Evolutionary conservation across 116 monocot species (phyloP), one percentile per base, ranked within the genome.

Genomic region (Papilionanthe hybrid): DNA sequence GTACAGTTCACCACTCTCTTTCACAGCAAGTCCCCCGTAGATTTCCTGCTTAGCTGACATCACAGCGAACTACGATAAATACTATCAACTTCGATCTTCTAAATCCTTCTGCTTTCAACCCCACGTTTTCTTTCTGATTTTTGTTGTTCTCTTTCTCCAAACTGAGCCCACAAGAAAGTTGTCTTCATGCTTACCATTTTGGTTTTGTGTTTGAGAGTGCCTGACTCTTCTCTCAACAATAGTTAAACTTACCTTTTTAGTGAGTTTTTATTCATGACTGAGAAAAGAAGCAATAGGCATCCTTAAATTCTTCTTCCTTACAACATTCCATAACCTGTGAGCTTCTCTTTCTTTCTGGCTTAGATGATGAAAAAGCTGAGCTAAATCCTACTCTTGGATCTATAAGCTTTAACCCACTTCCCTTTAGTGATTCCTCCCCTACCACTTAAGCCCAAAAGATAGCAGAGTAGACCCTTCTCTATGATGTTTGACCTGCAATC

Each of bases 61-160:
- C 65, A 65, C 65, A 7, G 65, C 53, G 7, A 23, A 65, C 65
- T 65, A 65, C 27, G 7, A 65, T 65, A 65, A 65, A 53, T 53
- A 53, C 53, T 53, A 53, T 53, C 53, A 53, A 53, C 53, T 71
- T 32, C 29, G 30, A 71, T 71, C 71, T 15, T 71, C 13, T 71
- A 37, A 37, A 29, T 30, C 71, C 71, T 71, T 37, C 71, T 29
- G 37, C 32, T 71, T 71, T 71, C 37, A 37, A 37, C 17, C 28
- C 12, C 15, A 32, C 5, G 17, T 32, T 37, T 32, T 71, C 71
- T 71, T 71, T 37, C 37, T 15, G 2, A 15, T 53, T 53, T 53
- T 17, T 53, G 53, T 53, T 53, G 53, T 53, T 53, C 53, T 71
- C 71, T 37, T 71, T 71, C 71, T 71, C 37, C 37, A 71, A 71